These are phyloP conservation scores for Ceraceosorus guamensis DNA, from an alignment of 1,284 basidiomycete species.

Conservation along the genomic window DNA sequence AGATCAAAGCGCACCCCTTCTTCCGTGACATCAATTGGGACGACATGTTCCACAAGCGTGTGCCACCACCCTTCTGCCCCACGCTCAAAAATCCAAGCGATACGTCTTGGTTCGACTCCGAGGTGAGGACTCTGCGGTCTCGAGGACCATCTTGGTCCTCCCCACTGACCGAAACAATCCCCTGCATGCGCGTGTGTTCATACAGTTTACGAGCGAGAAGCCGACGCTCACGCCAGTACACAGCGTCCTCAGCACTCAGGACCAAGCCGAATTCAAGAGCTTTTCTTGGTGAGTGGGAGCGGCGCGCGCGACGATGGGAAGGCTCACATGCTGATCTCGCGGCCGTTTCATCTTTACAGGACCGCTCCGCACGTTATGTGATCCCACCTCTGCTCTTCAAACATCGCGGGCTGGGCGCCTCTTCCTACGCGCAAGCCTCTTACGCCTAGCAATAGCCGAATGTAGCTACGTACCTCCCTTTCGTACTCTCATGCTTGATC, in stretches of 20 bases:
- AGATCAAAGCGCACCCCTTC: conserved; percentile 96
- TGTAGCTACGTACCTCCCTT: too few relatives aligned
- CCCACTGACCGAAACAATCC: too few relatives aligned
- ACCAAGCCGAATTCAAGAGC: conserved; percentile 60
- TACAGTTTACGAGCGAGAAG: conserved; percentile 78
- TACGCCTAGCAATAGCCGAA: too few relatives aligned
- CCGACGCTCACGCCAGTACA: conserved; percentile 97
- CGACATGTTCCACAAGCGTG: conserved; percentile 88
- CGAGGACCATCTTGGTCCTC: neutral
- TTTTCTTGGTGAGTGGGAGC: too few relatives aligned
- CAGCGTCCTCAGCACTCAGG: conserved; percentile 79
- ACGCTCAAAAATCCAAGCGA: conserved; percentile 62
- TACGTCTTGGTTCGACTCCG: conserved; percentile 80
- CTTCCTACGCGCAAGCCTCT: too few relatives aligned
- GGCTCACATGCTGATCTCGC: too few relatives aligned
- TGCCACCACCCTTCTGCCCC: conserved; percentile 94
- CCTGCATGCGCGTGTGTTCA: neutral
- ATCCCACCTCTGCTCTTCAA: too few relatives aligned
- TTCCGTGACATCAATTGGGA: conserved; percentile 97
- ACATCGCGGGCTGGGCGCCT: too few relatives aligned
- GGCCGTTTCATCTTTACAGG: too few relatives aligned
- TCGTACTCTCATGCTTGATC: too few relatives aligned
- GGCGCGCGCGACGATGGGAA: too few relatives aligned
- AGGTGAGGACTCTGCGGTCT: conserved; percentile 52
- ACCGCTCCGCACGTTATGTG: too few relatives aligned